Evolutionary conservation across 495 filamentous ascomycete genomes (phyloP), one percentile per base, ranked within the genome.

Genomic region (Aspergillus baeticus): DNA sequence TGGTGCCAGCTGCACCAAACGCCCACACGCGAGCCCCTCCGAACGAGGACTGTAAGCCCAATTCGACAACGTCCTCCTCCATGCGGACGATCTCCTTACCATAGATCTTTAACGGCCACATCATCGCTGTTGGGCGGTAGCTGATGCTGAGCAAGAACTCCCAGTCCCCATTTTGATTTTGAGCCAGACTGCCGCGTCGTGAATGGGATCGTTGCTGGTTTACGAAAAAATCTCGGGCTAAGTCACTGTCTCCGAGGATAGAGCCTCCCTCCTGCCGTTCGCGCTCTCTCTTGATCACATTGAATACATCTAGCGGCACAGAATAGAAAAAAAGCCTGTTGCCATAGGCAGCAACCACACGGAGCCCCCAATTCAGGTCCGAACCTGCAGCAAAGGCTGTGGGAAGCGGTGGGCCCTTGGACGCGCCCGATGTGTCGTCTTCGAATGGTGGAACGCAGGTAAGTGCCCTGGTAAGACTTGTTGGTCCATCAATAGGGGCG

Each of bases 331-430:
- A 76, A 15, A 90, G 67, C 7, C 61, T 62, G 36, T 79, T 70
- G 6, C 74, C 73, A 55, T 81, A 89, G 1, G 71, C 83, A 7
- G 80, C 87, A 3, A 82, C 82, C n/a, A 91, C 69, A 4, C 85
- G 74, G 1, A 84, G 73, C 23, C 87, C 86, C 74, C 78, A 82
- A 17, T 62, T 67, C n/a, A 87, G 66, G 50, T 89, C 82, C 1
- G 76, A 72, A n/a, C 80, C 84, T 15, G 77, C 78, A 7, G 78
- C 74, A 68, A 89, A 91, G 5, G 81, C 65, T 5, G 70, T 72
- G 0, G 81, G 81, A 11, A 64, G 53, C 23, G 61, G 54, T 75
- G 81, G 45, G 69, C 76, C 34, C 75, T 64, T 52, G 67, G 55
- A 59, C 62, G 70, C 2, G 51, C 75, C 31, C 59, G 71, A 18